Evolutionary conservation across 192 early-diverging fungal species (phyloP).

Genomic region (Paraglomus brasilianum): DNA sequence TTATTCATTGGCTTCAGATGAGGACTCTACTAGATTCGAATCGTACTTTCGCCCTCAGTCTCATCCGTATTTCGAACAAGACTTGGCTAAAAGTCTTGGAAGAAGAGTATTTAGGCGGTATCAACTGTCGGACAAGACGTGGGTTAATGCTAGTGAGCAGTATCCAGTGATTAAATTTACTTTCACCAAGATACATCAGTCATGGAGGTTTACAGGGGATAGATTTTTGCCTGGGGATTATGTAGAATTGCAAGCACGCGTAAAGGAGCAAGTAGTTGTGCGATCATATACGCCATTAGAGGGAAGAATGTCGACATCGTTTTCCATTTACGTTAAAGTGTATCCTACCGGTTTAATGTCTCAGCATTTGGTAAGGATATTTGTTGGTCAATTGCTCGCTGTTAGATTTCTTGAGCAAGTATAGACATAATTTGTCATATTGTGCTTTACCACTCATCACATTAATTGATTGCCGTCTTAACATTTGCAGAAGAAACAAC

Average conservation of each 20-base stretch:
- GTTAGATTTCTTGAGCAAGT: not conserved
- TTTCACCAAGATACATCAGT: conserved; percentile 15
- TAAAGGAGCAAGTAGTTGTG: conserved; percentile 6
- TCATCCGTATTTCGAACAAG: too few species aligned
- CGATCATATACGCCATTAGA: conserved; percentile 27
- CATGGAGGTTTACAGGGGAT: not conserved
- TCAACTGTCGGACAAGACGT: conserved; percentile 8
- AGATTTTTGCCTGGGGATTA: conserved; percentile 29
- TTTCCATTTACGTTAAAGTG: conserved; percentile 27
- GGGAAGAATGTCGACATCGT: not conserved
- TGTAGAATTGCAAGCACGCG: conserved; percentile 18
- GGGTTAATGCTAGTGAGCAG: not conserved
- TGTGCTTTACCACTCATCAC: not conserved
- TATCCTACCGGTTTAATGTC: conserved; percentile 27
- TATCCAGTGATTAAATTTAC: conserved; percentile 18
- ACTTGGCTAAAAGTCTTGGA: too few species aligned
- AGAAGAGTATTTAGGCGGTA: conserved; percentile 22
- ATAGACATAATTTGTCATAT: too few species aligned
- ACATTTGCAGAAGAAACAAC: conserved; percentile 25
- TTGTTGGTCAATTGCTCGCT: not conserved
- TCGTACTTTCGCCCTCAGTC: too few species aligned
- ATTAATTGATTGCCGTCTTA: not conserved
- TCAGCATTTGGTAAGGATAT: conserved; percentile 20
- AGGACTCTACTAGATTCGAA: too few species aligned
- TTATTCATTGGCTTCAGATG: too few species aligned